Base-by-base conservation (phyloP, 805 yeast species). In the Candida xiaguanensis region DNA sequence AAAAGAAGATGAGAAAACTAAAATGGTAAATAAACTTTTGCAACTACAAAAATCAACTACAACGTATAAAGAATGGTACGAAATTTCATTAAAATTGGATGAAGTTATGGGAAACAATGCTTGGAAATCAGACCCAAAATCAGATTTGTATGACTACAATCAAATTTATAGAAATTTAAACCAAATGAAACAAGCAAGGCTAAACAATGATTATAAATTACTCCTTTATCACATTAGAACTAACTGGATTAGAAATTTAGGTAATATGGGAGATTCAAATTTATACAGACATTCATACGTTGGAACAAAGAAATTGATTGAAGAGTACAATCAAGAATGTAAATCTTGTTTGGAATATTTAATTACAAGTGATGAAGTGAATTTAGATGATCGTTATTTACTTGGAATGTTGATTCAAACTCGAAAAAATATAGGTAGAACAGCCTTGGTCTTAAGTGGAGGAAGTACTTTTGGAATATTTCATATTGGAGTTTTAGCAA, bases 391-490 rank as follows among this genome's bases (percentile, higher is more conserved):
- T 44, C 59, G 77, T 9, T 81, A 85, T 50, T 68, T 86, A 12
- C 64, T 91, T 40, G 85, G 85, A 2, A 85, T 86, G 75, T 66
- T 91, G 24, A 77, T 85, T 28, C 95, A 91, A 55, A 86, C 97
- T 0, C 72, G 96, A 43, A 85, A 85, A 58, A 88, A 90, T 52
- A 86, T 86, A 37, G 99, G 99, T 0, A 72, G 96, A 40, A 90
- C 98, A 0, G 99, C 98, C 0, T 66, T 93, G 19, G 88, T 95
- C n/a, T 72, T 93, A 39, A 83, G 95, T 34, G 99, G 99, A 1
- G 99, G 99, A 2, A 89, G 95, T 2, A 85, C 95, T 4, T 85
- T 91, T 65, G 99, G 98, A 0, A 63, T 91, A 36, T 80, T 90
- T 45, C 98, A 91, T 49, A 85, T 89, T 42, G 99, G 99, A 1